These are phyloP conservation scores for Cutaneotrichosporon spelunceum DNA, from an alignment of 1,284 basidiomycete genomes.

Conservation along the genomic window DNA sequence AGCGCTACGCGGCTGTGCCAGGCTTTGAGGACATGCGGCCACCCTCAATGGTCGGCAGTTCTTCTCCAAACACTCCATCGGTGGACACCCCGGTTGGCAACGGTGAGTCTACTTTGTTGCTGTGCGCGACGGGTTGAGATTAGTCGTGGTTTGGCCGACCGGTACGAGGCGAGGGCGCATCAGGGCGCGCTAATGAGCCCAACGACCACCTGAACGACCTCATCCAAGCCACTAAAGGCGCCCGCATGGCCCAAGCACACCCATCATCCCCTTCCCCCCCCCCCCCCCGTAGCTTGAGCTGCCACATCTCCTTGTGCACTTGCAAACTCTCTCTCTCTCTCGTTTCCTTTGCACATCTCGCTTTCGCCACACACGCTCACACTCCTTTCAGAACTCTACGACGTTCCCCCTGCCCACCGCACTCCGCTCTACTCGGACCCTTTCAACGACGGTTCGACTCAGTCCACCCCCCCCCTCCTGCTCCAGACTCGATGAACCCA, in stretches of 20 bases:
- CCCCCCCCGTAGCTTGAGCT: not conserved
- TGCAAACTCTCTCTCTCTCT: not conserved
- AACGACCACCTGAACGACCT: not conserved
- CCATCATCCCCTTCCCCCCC: not conserved
- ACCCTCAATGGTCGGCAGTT: not conserved
- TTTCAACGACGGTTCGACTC: conserved; percentile 11
- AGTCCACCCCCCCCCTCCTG: conserved; percentile 1
- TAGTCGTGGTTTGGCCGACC: not conserved
- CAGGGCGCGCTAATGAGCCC: not conserved
- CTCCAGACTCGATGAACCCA: conserved; percentile 14
- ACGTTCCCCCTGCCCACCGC: conserved; percentile 15
- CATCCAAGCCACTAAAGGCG: not conserved
- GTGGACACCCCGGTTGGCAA: not conserved
- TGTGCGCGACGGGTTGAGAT: not conserved
- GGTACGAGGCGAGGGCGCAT: not conserved
- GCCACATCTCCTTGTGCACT: not conserved
- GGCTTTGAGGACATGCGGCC: conserved; percentile 23
- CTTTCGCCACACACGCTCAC: conserved; percentile 1
- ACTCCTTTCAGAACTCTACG: conserved; percentile 10
- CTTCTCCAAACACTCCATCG: not conserved
- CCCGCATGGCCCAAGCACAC: not conserved
- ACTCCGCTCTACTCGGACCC: conserved; percentile 18
- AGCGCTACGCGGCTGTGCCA: conserved; percentile 30
- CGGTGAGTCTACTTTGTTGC: conserved; percentile 2
- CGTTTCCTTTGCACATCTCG: not conserved